Evolutionary conservation across 1,139 yeast genomes (phyloP), one percentile per base, ranked within the genome.

Genomic region (Blastobotrys arbuscula): DNA sequence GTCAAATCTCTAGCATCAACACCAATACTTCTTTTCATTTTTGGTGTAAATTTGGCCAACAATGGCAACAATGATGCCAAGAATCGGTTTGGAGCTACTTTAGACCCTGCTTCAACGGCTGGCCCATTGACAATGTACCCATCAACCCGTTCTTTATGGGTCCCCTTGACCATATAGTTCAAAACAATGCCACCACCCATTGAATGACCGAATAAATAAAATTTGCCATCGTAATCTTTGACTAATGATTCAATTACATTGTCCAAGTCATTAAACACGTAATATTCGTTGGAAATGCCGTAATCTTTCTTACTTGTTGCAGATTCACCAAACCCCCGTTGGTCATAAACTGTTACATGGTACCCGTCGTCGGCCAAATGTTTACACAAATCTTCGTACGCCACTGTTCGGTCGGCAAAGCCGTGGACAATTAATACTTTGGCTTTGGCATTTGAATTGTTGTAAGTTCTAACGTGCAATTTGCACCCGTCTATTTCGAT

Each of bases 161-260:
- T 76, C 2, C 97, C 97, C 42, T 70, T 69, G 47, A 83, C 75
- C 15, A 81, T 86, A 64, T 90, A 90, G 66, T 82, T 86, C 53
- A 89, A 71, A 0, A 73, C 71, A 47, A 88, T 81, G 0, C 86
- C 96, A 19, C 97, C 97, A 44, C 98, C 98, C 97, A 92, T 89
- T n/a, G 95, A 86, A 62, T 86, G 95, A 2, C 97, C 96, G 68
- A 79, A 73, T 55, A 92, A 63, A 59, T 74, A 77, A 39, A 88
- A 61, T 55, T 55, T 60, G 23, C 65, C 68, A 46, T 55, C 56
- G 45, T 79, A 80, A 42, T 72, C 72, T 33, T 53, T 48, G 28
- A 54, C 38, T 7, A 55, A 42, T 15, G 51, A 51, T 31, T 59
- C 71, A 53, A 83, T 69, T 60, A 90, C 75, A 57, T 72, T 76